phyloP scores from a whole-genome alignment of 495 filamentous ascomycete genomes.

The Achaetomiella virescens region DNA sequence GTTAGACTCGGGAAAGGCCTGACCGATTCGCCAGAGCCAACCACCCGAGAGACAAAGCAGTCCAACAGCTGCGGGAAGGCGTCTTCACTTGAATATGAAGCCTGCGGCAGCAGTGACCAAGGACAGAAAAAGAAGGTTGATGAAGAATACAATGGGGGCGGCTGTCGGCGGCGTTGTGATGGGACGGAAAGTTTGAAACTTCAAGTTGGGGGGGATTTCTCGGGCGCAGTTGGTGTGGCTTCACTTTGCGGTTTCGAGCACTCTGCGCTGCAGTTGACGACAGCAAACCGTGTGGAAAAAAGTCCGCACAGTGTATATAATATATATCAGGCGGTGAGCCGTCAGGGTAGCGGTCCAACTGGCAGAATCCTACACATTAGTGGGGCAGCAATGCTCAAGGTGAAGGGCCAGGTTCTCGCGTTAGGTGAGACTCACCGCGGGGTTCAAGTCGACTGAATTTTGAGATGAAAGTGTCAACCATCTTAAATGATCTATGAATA shows the following conservation, averaged over 20 bases:
- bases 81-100: constrained; percentile 19
- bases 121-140: background rate
- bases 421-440: background rate
- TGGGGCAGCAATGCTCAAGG: no score
- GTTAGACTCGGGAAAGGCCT: constrained; percentile 1
- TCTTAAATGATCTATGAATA: background rate
- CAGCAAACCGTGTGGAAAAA: background rate
- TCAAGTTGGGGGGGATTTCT: background rate
- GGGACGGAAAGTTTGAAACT: background rate
- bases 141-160: background rate
- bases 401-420: no score
- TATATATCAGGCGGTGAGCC: background rate
- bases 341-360: background rate
- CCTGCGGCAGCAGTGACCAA: background rate
- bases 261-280: background rate
- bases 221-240: background rate
- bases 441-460: constrained; percentile 3
- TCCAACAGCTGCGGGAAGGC: constrained; percentile 2
- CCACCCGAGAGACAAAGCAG: background rate
- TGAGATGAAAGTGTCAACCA: background rate
- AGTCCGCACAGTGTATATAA: background rate
- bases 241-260: background rate
- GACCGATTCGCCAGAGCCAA: constrained; percentile 10
- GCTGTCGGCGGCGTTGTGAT: background rate
- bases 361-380: background rate